Conservation (phyloP, 305 asterid species). For the Withania somnifera region DNA sequence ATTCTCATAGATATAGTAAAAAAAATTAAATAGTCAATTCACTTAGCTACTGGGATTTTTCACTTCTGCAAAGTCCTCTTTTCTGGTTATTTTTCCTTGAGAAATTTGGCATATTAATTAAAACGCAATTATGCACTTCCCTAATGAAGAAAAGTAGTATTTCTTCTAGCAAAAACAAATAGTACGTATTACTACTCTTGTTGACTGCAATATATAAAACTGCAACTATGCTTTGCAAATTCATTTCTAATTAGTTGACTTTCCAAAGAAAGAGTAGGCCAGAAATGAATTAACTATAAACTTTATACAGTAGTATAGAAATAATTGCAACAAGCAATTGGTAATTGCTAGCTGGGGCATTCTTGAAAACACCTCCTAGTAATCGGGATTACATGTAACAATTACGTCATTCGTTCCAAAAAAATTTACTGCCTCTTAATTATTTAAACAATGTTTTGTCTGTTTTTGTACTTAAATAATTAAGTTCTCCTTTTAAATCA, state of each 20-base stretch:
- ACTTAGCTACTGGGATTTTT: too few relatives aligned
- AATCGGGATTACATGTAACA: not conserved
- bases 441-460: not conserved
- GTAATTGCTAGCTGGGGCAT: too few relatives aligned
- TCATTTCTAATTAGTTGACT: not conserved
- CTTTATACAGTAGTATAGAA: not conserved
- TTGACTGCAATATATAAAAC: not conserved
- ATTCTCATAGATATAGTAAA: too few relatives aligned
- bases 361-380: not conserved
- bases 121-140: not conserved
- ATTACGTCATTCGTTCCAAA: not conserved
- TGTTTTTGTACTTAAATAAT: not conserved
- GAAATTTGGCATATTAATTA: not conserved
- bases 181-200: not conserved
- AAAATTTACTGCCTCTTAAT: not conserved
- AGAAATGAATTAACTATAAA: not conserved
- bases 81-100: too few relatives aligned
- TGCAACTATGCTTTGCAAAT: not conserved
- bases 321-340: not conserved
- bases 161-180: too few relatives aligned
- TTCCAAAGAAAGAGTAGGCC: not conserved
- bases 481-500: not conserved
- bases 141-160: not conserved
- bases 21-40: too few relatives aligned
- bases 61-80: too few relatives aligned